Base-by-base conservation (phyloP, 495 filamentous ascomycete genomes). In the Aspergillus bridgeri region DNA sequence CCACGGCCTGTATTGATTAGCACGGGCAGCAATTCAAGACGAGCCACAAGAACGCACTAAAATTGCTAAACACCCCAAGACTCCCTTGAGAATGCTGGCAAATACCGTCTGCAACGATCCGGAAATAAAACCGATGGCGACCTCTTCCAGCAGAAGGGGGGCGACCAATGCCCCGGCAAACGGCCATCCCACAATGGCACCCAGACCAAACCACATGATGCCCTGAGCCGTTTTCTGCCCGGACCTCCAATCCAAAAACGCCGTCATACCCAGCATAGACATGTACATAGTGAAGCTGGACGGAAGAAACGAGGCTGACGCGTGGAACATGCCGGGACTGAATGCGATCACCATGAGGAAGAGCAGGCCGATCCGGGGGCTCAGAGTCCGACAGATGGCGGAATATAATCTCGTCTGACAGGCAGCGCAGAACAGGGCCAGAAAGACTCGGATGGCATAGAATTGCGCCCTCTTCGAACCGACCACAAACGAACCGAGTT, bases 281-380 rank as follows among this genome's bases (percentile, higher is more conserved):
- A 85, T 90, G 68, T 96, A 96, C 95, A 98, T 99, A 43, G 94
- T 90, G 66, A 98, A 98, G 62, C 90, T 96, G 18, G 91, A 95
- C 3, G 95, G 95, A 6, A 99, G 82, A 67, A 89, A 98, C 24
- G 92, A 83, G 11, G 85, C 79, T 22, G 92, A 90, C 1, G 94
- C 85, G 73, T 96, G 90, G 69, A 96, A 97, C 81, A 96, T 96
- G 27, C 95, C 95, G 0, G 95, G 87, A 61, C 87, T 93, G 63
- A 84, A 85, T 43, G 87, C 75, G 59, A 88, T 82, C 45, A 88
- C 80, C 65, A 91, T 75, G 50, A 96, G 70, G 75, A 93, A 98
- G 61, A 95, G 79, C 29, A 93, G 73, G 17, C 89, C 95, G 46
- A 97, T 88, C 54, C 90, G 79, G 15, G 87, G 83, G 70, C 89